Conservation (phyloP, 2,329 filamentous ascomycete genomes). For the Arthroderma sp. region DNA sequence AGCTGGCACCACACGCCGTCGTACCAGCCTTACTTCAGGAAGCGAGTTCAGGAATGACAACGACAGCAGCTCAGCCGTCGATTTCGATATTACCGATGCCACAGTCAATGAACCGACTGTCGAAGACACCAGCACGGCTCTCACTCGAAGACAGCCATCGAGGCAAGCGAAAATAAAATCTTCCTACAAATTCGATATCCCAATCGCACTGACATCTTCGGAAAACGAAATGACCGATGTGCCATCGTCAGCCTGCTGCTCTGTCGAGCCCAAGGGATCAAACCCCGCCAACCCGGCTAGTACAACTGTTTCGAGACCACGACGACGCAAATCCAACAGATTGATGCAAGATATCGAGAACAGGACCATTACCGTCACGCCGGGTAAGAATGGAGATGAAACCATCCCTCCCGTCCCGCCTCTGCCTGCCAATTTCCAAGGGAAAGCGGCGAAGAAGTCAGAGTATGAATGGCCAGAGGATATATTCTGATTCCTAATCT, state of each 20-base stretch:
- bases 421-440: conserved; percentile 17
- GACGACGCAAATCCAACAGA: not conserved
- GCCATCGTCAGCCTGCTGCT: too few relatives aligned
- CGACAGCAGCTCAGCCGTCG: not conserved
- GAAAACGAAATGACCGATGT: too few relatives aligned
- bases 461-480: conserved; percentile 33
- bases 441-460: conserved; percentile 17
- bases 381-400: conserved; percentile 14
- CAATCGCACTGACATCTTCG: too few relatives aligned
- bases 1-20: not conserved
- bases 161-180: too few relatives aligned
- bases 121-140: too few relatives aligned
- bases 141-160: too few relatives aligned
- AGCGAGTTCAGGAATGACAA: not conserved
- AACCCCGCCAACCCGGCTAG: not conserved
- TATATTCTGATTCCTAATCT: conserved; percentile 20
- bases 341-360: not conserved
- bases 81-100: too few relatives aligned
- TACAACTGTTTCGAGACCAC: not conserved
- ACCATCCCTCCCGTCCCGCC: conserved; percentile 30
- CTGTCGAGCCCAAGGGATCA: too few relatives aligned
- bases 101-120: too few relatives aligned
- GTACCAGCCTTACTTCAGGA: not conserved
- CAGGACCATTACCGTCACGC: conserved; percentile 10
- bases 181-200: too few relatives aligned